phyloP scores from a whole-genome alignment of 257 asterid species.

The Leptodermis oblonga region DNA sequence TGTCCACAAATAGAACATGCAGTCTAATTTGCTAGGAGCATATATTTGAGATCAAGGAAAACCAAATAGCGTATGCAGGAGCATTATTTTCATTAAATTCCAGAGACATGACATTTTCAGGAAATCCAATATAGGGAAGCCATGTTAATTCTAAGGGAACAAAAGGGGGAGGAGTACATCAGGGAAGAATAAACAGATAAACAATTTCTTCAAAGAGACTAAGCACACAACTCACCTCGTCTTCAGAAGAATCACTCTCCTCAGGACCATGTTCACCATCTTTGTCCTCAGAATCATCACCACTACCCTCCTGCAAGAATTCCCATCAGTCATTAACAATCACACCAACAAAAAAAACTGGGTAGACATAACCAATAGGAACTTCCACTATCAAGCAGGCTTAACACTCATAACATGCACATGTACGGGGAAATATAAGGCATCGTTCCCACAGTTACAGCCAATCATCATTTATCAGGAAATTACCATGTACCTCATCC shows the following conservation, averaged over 20 bases:
- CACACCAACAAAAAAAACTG: constrained; percentile 1
- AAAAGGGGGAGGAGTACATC: neutral
- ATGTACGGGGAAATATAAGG: too few relatives aligned
- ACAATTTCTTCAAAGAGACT: neutral
- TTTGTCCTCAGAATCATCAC: constrained; percentile 19
- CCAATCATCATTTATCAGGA: neutral
- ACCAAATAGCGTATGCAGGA: neutral
- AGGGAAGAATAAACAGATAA: neutral
- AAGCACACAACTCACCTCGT: constrained; percentile 21
- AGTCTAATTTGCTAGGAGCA: neutral
- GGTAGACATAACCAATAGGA: neutral
- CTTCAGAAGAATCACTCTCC: constrained; percentile 36
- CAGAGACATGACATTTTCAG: neutral
- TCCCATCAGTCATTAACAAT: neutral
- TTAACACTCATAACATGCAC: neutral
- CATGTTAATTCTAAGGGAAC: neutral
- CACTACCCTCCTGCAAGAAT: constrained; percentile 43
- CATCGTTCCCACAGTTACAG: neutral
- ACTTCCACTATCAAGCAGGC: neutral
- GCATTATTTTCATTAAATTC: neutral
- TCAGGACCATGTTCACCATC: constrained; percentile 23
- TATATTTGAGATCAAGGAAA: neutral
- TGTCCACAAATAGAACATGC: neutral
- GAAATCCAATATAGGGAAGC: neutral
- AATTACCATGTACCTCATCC: constrained; percentile 53